Evolutionary conservation across 164 flowering plant genomes (phyloP), one percentile per base, ranked within the genome.

Genomic region (Magnolia kwangsiensis): DNA sequence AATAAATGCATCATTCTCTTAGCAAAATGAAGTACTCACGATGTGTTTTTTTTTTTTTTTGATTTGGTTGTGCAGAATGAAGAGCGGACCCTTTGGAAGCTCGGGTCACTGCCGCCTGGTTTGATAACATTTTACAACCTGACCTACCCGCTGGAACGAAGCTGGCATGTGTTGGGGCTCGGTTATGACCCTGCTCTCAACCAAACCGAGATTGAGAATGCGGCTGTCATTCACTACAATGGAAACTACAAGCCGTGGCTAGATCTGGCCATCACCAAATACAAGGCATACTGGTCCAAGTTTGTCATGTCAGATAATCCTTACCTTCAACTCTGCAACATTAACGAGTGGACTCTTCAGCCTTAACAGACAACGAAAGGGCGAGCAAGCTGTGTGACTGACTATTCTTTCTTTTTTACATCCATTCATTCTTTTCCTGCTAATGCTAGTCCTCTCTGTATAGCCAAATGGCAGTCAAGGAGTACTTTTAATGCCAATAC

Each of bases 231-330:
- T 45, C 98, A 96, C 78, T 96, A 94, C 87, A 96, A 96, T 61
- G 98, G 98, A 51, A 94, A 96, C 80, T 90, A 94, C 84, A 96
- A 96, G 80, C 99, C 98, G 10, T 94, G 99, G 99, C 84, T 96
- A 80, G 96, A 91, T 82, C 84, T 96, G 63, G 98, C 98, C 13
- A 81, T 91, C 37, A 71, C 85, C 76, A 94, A 96, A 85, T 96
- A 92, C 89, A 94, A 84, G 83, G 75, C 85, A 5, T 92, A 89
- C 83, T 96, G 99, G 99, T 83, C 93, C 74, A 92, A 76, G 86
- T 89, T 90, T 73, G 90, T 96, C 27, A 83, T 73, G 90, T 82
- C 70, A 76, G 90, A 90, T 79, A 94, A 95, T 82, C 88, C 88
- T 11, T 92, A 96, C 77, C 90, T 94, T 78, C 87, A 75, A 73